Evolutionary conservation across 768 basidiomycete species (phyloP), one percentile per base, ranked within the genome.

Genomic region (Hortiboletus flavorubellus): DNA sequence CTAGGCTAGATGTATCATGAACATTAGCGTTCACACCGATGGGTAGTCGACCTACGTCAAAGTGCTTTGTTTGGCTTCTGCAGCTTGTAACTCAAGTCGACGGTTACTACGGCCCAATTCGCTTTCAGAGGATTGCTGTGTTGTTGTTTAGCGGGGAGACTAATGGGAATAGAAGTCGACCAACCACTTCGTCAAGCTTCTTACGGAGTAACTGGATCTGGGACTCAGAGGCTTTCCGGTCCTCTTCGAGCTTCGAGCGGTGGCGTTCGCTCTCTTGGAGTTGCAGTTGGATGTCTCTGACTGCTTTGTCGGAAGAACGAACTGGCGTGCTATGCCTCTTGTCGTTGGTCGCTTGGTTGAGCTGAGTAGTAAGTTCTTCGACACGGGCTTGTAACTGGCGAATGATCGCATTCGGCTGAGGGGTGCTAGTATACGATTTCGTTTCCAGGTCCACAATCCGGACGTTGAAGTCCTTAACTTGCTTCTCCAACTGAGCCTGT

Each of bases 381-480:
- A 91, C 83, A 30, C 85, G 80, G 51, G 76, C 82, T 57, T 90
- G 89, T 26, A 85, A 73, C 26, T 87, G 81, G 39, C 85, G 76
- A 44, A 83, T 79, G 1, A 75, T 75, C 5, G 78, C 73, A 2
- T 80, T 72, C 5, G 84, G 77, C 35, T 85, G 79, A 14, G 86
- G 81, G n/a, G 81, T 78, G 60, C 73, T 86, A 11, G 83, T 70
- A 58, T 91, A 84, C 5, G 89, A 86, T 64, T 78, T 87, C 1
- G 91, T 89, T 68, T 91, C 91, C 16, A 93, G 77, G 64, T 93
- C 91, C 9, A 90, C 84, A 52, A 93, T 84, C 39, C 85, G 87
- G 40, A 91, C 80, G 57, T 91, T 91, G 33, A 93, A 73, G 49
- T 93, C 92, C 65, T 91, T 92, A 65, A 89, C 78, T 65, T 91